phyloP scores from a whole-genome alignment of 2,329 filamentous ascomycete genomes.

The Trichoderma atroviride region DNA sequence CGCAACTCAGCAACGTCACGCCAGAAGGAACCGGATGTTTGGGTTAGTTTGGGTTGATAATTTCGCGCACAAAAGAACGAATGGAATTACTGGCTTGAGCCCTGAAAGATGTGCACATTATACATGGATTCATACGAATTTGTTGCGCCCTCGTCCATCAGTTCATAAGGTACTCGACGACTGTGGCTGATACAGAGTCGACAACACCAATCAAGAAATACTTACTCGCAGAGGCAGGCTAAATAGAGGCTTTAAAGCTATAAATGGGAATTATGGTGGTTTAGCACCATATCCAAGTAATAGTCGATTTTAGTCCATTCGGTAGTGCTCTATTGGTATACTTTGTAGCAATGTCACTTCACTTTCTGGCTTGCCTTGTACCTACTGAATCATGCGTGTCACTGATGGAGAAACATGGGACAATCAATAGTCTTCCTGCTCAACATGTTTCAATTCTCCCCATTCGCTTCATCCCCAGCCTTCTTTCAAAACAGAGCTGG shows the following conservation, averaged over 20 bases:
- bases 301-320: neutral
- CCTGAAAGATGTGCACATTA: too few relatives aligned
- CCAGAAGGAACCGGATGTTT: neutral
- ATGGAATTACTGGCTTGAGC: neutral
- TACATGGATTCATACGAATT: too few relatives aligned
- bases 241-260: neutral
- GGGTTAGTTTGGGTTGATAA: too few relatives aligned
- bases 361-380: neutral
- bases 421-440: neutral
- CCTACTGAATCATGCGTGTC: neutral
- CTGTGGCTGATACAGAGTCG: neutral
- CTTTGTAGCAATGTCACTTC: neutral
- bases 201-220: neutral
- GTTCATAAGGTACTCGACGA: neutral
- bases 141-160: too few relatives aligned
- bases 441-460: slow-evolving; percentile 10
- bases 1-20: neutral
- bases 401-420: neutral
- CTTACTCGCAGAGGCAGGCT: neutral
- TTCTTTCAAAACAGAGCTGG: neutral
- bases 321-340: neutral
- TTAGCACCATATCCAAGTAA: neutral
- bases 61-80: neutral
- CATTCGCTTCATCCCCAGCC: slow-evolving; percentile 1
- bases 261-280: neutral